These are phyloP conservation scores for Coemansia sp. DNA, from an alignment of 192 early-diverging fungal species.

Conservation along the genomic window DNA sequence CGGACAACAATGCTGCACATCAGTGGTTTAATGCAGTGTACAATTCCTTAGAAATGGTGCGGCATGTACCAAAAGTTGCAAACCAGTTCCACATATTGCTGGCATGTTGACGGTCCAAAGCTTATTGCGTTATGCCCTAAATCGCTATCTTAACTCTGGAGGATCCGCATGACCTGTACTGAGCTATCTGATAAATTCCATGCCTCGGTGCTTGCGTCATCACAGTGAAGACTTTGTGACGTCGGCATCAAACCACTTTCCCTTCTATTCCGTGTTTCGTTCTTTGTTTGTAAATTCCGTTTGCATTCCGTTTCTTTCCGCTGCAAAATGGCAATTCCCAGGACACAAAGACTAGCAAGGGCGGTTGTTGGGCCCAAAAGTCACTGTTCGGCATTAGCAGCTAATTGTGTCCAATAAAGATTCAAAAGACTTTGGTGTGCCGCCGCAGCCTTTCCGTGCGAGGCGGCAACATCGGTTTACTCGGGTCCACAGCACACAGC, in stretches of 20 bases:
- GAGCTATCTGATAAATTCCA: not conserved
- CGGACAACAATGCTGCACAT: no score
- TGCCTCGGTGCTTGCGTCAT: not conserved
- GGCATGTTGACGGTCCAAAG: not conserved
- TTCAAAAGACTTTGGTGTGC: not conserved
- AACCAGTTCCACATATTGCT: not conserved
- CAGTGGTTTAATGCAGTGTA: no score
- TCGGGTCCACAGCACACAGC: conserved; percentile 42
- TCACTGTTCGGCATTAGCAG: no score
- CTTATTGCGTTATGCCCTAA: not conserved
- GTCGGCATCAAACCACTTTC: not conserved
- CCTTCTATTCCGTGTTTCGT: not conserved
- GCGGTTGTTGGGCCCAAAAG: no score
- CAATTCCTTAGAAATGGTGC: not conserved
- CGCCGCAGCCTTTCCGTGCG: not conserved
- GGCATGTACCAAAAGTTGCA: not conserved
- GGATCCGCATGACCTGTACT: not conserved
- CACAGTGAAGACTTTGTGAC: not conserved
- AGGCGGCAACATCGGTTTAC: conserved; percentile 34
- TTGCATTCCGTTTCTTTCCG: no score
- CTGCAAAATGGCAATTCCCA: no score
- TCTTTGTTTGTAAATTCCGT: not conserved
- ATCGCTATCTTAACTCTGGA: not conserved
- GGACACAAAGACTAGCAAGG: no score
- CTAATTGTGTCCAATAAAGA: no score